phyloP scores from a whole-genome alignment of 495 filamentous ascomycete genomes.

The Wilcoxina mikolae region DNA sequence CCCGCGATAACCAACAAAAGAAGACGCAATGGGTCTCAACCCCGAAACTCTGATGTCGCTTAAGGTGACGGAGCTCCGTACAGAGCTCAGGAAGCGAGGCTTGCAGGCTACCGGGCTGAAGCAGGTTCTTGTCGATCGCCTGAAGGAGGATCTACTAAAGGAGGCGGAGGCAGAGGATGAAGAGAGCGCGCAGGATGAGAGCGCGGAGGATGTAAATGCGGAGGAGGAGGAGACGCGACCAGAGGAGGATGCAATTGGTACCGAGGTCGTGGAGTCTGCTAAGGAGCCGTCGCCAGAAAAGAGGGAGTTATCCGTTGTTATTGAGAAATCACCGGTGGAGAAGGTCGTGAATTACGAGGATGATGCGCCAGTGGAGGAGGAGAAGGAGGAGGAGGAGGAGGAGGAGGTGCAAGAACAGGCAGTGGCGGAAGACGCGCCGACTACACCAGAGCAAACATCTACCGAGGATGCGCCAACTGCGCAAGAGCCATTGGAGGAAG shows the following conservation, averaged over 20 bases:
- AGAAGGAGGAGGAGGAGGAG: conserved; percentile 7
- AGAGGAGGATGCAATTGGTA: too few species aligned
- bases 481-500: not conserved
- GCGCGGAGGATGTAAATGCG: conserved; percentile 11
- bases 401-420: not conserved
- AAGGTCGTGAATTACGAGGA: conserved; percentile 13
- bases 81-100: conserved; percentile 42
- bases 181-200: conserved; percentile 14
- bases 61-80: conserved; percentile 46
- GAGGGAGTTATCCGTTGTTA: too few species aligned
- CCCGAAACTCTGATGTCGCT: conserved; percentile 35
- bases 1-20: not conserved
- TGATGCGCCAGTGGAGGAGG: conserved; percentile 5
- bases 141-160: conserved; percentile 26
- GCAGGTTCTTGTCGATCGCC: conserved; percentile 40
- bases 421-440: not conserved
- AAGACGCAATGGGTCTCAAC: conserved; percentile 37
- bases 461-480: not conserved
- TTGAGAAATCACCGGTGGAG: too few species aligned
- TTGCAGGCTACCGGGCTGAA: conserved; percentile 43
- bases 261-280: too few species aligned
- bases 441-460: not conserved
- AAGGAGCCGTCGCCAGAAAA: too few species aligned
- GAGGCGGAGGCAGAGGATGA: conserved; percentile 26
- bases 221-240: conserved; percentile 5